Conservation (phyloP, 1,284 basidiomycete genomes). For the Psilocybe mexicana region DNA sequence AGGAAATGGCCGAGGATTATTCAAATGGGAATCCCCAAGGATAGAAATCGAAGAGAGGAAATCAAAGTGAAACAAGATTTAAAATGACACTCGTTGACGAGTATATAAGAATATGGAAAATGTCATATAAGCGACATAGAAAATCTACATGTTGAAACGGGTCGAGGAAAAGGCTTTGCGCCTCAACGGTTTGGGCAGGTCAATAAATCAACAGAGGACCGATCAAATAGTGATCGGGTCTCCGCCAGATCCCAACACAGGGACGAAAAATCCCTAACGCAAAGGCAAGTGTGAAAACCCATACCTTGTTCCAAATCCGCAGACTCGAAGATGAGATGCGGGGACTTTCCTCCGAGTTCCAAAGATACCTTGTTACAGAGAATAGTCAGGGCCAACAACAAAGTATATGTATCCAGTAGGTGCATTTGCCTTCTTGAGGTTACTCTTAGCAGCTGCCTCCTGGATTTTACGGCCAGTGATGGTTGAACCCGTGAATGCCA, state of each 20-base stretch:
- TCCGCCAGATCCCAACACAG: background rate
- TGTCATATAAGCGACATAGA: background rate
- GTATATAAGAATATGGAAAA: background rate
- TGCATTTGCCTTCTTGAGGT: conserved; percentile 76
- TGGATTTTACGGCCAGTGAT: conserved; percentile 90
- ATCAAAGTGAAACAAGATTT: background rate
- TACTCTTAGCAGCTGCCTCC: conserved; percentile 90
- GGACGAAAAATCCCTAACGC: background rate
- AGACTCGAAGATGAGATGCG: conserved; percentile 82
- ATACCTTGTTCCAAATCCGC: conserved; percentile 81
- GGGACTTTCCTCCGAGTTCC: conserved; percentile 96
- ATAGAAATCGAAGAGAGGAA: background rate
- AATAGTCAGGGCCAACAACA: background rate
- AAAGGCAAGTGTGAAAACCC: conserved; percentile 16
- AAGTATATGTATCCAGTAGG: background rate
- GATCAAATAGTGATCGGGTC: background rate
- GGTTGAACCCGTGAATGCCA: conserved; percentile 84
- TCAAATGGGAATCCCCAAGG: background rate
- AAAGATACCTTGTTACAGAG: conserved; percentile 67
- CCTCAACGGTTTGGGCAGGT: background rate
- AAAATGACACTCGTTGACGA: background rate
- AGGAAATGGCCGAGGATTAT: background rate
- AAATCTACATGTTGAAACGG: background rate
- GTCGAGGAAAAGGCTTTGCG: background rate
- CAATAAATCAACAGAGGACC: background rate